These are phyloP conservation scores for Fusarium nelsonii DNA, from an alignment of 2,329 filamentous ascomycete species.

Conservation along the genomic window DNA sequence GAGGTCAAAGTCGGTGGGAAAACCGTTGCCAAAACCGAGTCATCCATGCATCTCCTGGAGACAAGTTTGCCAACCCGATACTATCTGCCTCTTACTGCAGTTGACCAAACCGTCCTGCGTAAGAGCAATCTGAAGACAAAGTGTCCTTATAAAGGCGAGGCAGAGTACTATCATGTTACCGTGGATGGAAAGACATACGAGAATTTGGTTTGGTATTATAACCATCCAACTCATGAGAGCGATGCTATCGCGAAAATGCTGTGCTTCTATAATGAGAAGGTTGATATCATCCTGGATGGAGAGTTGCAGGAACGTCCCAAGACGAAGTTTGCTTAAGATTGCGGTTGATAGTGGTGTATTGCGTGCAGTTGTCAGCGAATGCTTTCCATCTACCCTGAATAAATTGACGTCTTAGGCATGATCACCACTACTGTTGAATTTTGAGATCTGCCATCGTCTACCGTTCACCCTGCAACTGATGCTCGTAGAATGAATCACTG, in stretches of 20 bases:
- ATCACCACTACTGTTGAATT: background rate
- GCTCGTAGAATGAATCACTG: too few species aligned
- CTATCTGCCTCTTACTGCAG: constrained; percentile 67
- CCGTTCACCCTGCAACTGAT: rapidly evolving
- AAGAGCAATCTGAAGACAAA: constrained; percentile 65
- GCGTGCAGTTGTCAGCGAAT: background rate
- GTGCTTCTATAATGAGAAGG: constrained; percentile 78
- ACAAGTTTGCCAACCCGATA: constrained; percentile 70
- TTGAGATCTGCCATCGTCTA: background rate
- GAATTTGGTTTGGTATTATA: constrained; percentile 74
- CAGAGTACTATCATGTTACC: constrained; percentile 70
- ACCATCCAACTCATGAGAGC: constrained; percentile 67
- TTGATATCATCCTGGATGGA: constrained; percentile 71
- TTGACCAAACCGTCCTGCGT: constrained; percentile 60
- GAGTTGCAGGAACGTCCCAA: constrained; percentile 50
- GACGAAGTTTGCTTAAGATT: constrained; percentile 41
- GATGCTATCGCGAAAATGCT: constrained; percentile 65
- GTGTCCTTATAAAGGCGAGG: constrained; percentile 77
- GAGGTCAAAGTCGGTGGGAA: constrained; percentile 62
- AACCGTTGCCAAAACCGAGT: constrained; percentile 60
- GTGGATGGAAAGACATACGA: constrained; percentile 58
- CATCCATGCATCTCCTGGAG: constrained; percentile 69
- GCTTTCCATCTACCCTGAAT: background rate
- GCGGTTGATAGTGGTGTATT: background rate
- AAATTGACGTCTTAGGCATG: background rate